Base-by-base conservation (phyloP, 1,284 basidiomycete species). In the Ganoderma lucidum region DNA sequence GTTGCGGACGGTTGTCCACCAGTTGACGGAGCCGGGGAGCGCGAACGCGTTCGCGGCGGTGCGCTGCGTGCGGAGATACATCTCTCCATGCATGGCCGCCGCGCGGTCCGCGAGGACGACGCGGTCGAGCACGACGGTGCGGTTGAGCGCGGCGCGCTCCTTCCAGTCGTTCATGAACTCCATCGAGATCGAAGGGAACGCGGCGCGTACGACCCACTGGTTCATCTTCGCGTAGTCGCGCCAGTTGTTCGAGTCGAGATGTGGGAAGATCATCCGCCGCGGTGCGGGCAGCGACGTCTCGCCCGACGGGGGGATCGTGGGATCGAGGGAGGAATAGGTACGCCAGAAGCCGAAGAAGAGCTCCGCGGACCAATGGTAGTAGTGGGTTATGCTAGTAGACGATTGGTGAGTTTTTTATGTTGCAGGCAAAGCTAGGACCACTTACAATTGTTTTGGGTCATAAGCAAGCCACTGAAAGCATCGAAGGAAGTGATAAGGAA, bases 281-380 rank as follows among this genome's bases (percentile, higher is more conserved):
- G 92, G 88, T 0, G 91, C 84, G 0, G 93, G 92, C 28, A 97
- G 89, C 0, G 84, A 82, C 2, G 91, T 91, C 61, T 86, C 85
- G 28, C 94, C 94, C 48, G 85, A 81, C 0, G 86, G 74, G 12
- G 89, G 80, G 71, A 96, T 94, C 32, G 81, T 82, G 0, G 87
- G 86, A 79, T 96, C 94, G 19, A 96, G 84, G 1, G 93, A 90
- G 42, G 94, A 88, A 77, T 96, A 96, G 0, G 94, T 90, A 30
- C 94, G 87, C 95, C 95, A 96, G 73, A 96, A 87, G 58, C 95
- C 95, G 71, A 95, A 94, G 81, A 93, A 91, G 19, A 96, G 87
- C 78, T 97, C 96, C 6, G 95, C 95, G 39, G 93, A 90, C 87
- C 92, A 96, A 75, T 94, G 92, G 78, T 93, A 94, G 76, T 93